Base-by-base conservation (phyloP, 129 eudicot genomes). In the Arctium lappa region DNA sequence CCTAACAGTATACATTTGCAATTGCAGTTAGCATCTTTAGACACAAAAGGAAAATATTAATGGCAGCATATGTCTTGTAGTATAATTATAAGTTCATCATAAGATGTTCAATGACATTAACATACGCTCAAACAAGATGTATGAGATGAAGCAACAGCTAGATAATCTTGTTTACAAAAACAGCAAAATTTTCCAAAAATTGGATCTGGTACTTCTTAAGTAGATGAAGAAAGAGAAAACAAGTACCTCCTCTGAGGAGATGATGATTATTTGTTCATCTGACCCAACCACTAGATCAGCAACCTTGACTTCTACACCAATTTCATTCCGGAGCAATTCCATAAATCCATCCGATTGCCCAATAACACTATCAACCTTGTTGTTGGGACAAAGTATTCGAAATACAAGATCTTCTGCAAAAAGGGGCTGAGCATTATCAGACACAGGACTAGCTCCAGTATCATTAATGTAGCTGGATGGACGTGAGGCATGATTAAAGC, bases 311-410 rank as follows among this genome's bases (percentile, higher is more conserved):
- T 91, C 93, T 34, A 96, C 99, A 69, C 99, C 99, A 62, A 96
- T 91, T 85, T 96, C 99, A 88, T 91, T 89, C 83, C 89, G 98
- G 50, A 96, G 95, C 88, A 96, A 79, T 32, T 96, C 99, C 86
- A 93, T 87, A 75, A 96, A 90, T 62, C 99, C 99, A 89, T 90
- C 94, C 3, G 97, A 84, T 79, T 91, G 98, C 75, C 99, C 98
- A 74, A 91, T 78, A 88, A 96, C 90, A 73, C 83, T 85, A 73
- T 86, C 97, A 82, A 96, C 86, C 93, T 91, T 96, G 40, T 81
- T 91, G 69, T 70, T 86, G 37, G 99, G 99, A 80, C 99, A 96
- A 50, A 96, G 98, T 77, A 96, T 96, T 69, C 94, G 93, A 81
- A 96, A 96, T 63, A 96, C 94, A 75, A 96, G 85, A 50, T 89